phyloP scores from a whole-genome alignment of 1,139 yeast species.

The Geotrichum aggregatum region DNA sequence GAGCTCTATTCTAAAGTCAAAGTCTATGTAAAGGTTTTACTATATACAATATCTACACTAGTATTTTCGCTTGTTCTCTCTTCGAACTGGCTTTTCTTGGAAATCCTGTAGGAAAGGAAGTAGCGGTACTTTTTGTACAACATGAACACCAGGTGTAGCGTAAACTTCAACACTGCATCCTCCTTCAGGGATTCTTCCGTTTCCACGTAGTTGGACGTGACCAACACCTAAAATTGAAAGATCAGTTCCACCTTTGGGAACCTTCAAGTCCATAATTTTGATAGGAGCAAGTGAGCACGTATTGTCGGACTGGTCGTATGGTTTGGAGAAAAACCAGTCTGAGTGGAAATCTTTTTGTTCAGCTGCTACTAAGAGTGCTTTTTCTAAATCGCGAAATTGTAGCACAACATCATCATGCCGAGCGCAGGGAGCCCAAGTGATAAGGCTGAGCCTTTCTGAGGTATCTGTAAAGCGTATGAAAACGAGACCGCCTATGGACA shows the following conservation, averaged over 20 bases:
- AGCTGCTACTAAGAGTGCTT: constrained; percentile 29
- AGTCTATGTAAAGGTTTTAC: not conserved
- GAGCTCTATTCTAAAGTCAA: constrained; percentile 34
- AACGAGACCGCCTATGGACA: constrained; percentile 60
- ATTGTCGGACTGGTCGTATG: constrained; percentile 10
- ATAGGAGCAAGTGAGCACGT: constrained; percentile 2
- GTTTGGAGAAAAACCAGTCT: constrained; percentile 20
- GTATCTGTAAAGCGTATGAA: constrained; percentile 47
- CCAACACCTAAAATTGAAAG: constrained; percentile 21
- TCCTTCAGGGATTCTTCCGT: constrained; percentile 48
- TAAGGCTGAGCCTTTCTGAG: constrained; percentile 4
- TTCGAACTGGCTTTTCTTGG: not conserved
- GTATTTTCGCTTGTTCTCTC: not conserved
- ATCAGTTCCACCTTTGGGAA: constrained; percentile 19
- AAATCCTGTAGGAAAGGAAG: constrained; percentile 29
- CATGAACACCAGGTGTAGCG: constrained; percentile 46
- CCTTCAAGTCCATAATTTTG: constrained; percentile 7
- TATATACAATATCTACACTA: constrained; percentile 9
- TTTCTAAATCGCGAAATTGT: constrained; percentile 36
- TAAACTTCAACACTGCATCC: constrained; percentile 45
- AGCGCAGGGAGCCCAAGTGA: constrained; percentile 24
- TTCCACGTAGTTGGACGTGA: constrained; percentile 57
- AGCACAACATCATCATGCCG: constrained; percentile 31
- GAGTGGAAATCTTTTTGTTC: constrained; percentile 13
- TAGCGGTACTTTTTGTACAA: constrained; percentile 36